These are phyloP conservation scores for Suillus weaverae DNA, from an alignment of 768 basidiomycete species.

Conservation along the genomic window DNA sequence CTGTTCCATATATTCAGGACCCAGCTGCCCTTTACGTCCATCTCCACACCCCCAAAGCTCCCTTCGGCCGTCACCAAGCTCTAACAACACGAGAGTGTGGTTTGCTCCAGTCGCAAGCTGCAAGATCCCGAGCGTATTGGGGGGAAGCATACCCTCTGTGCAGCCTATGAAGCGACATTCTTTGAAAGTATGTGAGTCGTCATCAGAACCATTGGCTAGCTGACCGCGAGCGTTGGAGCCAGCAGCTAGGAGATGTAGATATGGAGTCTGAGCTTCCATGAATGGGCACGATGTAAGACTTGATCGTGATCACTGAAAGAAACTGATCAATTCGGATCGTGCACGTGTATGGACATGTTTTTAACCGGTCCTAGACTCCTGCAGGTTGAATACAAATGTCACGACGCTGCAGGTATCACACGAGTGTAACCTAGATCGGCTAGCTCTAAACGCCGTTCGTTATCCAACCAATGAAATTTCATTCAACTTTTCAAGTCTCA, in stretches of 20 bases:
- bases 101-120: constrained; percentile 73
- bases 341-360: not conserved
- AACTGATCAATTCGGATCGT: not conserved
- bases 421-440: no score
- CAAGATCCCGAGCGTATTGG: constrained; percentile 34
- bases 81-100: constrained; percentile 70
- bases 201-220: constrained; percentile 38
- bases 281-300: not conserved
- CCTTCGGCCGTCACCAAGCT: constrained; percentile 28
- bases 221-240: constrained; percentile 54
- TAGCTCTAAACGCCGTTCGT: not conserved
- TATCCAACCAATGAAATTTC: not conserved
- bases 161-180: constrained; percentile 35
- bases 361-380: no score
- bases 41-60: constrained; percentile 80
- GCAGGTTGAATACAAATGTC: no score
- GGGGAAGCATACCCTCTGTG: constrained; percentile 25
- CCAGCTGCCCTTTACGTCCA: constrained; percentile 71
- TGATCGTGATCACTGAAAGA: not conserved
- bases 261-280: not conserved
- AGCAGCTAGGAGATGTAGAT: constrained; percentile 35
- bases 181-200: constrained; percentile 42
- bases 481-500: not conserved
- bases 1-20: constrained; percentile 36
- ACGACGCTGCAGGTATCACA: no score